Percentiles rank a stretch among this genome's conserved stretches.
Evolutionary conservation across 306 rosid species (phyloP).

Genomic region (Fragaria nilgerrensis): DNA sequence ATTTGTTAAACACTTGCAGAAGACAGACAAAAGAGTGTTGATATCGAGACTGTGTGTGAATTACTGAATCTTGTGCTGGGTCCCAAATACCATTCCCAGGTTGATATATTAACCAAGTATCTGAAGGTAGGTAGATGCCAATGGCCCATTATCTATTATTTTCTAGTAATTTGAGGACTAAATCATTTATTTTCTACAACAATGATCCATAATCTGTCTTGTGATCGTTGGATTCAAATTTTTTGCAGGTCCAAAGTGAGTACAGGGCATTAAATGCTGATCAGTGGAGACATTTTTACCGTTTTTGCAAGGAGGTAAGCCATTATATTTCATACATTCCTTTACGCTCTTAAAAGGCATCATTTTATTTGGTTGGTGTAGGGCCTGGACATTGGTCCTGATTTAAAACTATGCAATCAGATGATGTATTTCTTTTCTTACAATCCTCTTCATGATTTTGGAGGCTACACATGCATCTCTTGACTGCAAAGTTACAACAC

Average conservation of each 20-base stretch:
- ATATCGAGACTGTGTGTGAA: constrained; percentile 55
- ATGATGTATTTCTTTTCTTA: background rate
- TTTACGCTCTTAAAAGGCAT: background rate
- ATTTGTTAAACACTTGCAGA: constrained; percentile 39
- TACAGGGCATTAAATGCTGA: constrained; percentile 56
- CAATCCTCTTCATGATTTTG: background rate
- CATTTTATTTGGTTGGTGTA: constrained; percentile 16
- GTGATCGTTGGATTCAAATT: background rate
- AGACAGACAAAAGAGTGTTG: constrained; percentile 62
- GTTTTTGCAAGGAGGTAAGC: constrained; percentile 57
- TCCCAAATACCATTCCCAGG: constrained; percentile 45
- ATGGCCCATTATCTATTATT: background rate
- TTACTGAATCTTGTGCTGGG: constrained; percentile 52
- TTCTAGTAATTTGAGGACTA: background rate
- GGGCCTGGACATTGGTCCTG: background rate
- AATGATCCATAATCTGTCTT: background rate
- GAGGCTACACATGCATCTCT: background rate
- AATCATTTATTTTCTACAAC: background rate
- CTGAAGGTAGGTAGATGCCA: constrained; percentile 46
- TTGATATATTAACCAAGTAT: constrained; percentile 44
- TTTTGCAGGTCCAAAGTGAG: constrained; percentile 54
- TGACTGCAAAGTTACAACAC: background rate
- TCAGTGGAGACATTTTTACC: constrained; percentile 61
- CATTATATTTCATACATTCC: background rate
- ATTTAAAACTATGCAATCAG: background rate